These are phyloP conservation scores for Ascochyta koolunga DNA, from an alignment of 2,329 filamentous ascomycete genomes.

Conservation along the genomic window DNA sequence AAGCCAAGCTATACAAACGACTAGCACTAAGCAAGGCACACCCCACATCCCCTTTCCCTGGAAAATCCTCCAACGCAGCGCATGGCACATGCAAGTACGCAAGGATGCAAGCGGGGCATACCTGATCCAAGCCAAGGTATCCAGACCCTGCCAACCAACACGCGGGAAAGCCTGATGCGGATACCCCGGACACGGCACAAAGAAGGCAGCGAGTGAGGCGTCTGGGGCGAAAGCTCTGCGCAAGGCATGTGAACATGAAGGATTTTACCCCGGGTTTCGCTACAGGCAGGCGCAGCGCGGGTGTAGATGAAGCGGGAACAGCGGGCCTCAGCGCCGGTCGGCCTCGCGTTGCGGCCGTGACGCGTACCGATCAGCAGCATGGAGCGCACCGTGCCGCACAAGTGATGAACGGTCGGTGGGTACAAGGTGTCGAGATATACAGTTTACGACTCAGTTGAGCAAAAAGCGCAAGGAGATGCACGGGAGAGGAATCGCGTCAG, in stretches of 20 bases:
- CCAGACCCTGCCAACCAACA: too few species aligned
- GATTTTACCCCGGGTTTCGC: conserved; percentile 3
- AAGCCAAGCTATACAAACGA: not conserved
- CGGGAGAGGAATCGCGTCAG: too few species aligned
- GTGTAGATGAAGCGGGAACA: not conserved
- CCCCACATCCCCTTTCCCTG: not conserved
- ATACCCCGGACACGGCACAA: too few species aligned
- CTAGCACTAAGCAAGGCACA: not conserved
- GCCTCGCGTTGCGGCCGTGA: not conserved
- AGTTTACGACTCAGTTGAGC: not conserved
- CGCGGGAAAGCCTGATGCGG: too few species aligned
- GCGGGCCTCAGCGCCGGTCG: conserved; percentile 2
- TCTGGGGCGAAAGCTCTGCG: not conserved
- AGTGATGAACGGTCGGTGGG: too few species aligned
- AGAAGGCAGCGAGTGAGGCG: too few species aligned
- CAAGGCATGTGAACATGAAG: not conserved
- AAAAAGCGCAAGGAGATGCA: not conserved
- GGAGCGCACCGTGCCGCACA: not conserved
- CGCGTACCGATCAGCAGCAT: conserved; percentile 1
- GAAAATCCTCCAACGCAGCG: not conserved
- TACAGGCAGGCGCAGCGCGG: not conserved
- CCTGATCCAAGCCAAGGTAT: too few species aligned
- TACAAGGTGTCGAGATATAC: too few species aligned
- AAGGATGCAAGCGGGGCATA: too few species aligned
- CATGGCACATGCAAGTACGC: too few species aligned